Percentiles rank a stretch among this genome's conserved stretches.
Conservation (phyloP, 805 yeast species). For the Kodamaea laetipori region DNA sequence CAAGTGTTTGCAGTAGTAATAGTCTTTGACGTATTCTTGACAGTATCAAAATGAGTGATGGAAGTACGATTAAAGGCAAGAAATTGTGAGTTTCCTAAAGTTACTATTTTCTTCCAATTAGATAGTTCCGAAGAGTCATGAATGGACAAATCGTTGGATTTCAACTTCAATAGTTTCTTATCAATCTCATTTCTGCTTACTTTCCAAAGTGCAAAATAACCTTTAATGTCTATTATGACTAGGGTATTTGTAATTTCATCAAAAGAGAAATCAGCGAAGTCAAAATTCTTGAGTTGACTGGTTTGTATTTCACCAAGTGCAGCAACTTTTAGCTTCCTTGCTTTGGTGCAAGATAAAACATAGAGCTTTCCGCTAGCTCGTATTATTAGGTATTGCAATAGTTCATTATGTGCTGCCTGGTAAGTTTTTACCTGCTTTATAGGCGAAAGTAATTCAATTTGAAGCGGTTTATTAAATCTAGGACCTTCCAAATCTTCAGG, state of each 20-base stretch:
- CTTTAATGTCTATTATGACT: slow-evolving; percentile 49
- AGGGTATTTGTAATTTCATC: slow-evolving; percentile 41
- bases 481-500: background rate
- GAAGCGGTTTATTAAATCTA: slow-evolving; percentile 16
- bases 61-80: slow-evolving; percentile 48
- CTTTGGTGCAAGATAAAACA: slow-evolving; percentile 28
- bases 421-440: slow-evolving; percentile 45
- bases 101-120: slow-evolving; percentile 51
- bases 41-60: slow-evolving; percentile 32
- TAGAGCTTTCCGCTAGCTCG: slow-evolving; percentile 39
- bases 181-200: slow-evolving; percentile 12
- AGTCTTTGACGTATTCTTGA: slow-evolving; percentile 26
- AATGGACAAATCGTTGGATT: slow-evolving; percentile 15
- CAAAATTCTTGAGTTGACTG: slow-evolving; percentile 28
- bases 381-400: slow-evolving; percentile 34
- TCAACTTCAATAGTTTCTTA: background rate
- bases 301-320: slow-evolving; percentile 24
- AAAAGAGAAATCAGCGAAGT: slow-evolving; percentile 48
- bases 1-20: slow-evolving; percentile 54
- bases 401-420: slow-evolving; percentile 20
- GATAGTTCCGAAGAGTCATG: slow-evolving; percentile 56
- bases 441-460: slow-evolving; percentile 28
- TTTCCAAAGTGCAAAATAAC: slow-evolving; percentile 50
- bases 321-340: slow-evolving; percentile 6
- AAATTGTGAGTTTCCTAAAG: slow-evolving; percentile 38